Percentiles rank a stretch among this genome's conserved stretches.
These are phyloP conservation scores for Medicago lupulina DNA, from an alignment of 306 rosid species.

Conservation along the genomic window DNA sequence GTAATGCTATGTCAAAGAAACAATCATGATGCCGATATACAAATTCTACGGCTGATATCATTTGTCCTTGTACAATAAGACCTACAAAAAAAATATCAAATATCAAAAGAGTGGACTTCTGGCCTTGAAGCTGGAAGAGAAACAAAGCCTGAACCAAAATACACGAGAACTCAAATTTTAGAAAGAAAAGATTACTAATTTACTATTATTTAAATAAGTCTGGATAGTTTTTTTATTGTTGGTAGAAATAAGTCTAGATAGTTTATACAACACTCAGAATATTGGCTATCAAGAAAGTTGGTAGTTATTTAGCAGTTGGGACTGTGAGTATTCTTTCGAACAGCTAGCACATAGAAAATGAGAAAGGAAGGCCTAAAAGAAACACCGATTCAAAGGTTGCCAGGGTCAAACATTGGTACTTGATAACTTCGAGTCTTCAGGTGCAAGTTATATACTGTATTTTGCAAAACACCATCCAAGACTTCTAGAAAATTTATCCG, in stretches of 20 bases:
- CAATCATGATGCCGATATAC: conserved; percentile 79
- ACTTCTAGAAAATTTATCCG: conserved; percentile 6
- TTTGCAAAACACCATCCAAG: conserved; percentile 22
- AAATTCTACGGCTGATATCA: conserved; percentile 75
- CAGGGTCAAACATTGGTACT: not conserved
- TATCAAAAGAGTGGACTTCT: conserved; percentile 37
- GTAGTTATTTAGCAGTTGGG: conserved; percentile 23
- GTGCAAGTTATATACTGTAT: conserved; percentile 8
- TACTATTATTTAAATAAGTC: conserved; percentile 6
- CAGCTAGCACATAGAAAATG: conserved; percentile 3
- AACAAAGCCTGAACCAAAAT: conserved; percentile 27
- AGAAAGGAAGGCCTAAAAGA: conserved; percentile 30
- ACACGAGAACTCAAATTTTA: conserved; percentile 4
- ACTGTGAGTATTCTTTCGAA: not conserved
- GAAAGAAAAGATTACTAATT: conserved; percentile 6
- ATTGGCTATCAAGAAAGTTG: conserved; percentile 9
- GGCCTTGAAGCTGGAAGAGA: conserved; percentile 38
- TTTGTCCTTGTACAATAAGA: conserved; percentile 79
- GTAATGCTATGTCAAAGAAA: conserved; percentile 79
- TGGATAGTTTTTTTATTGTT: conserved; percentile 10
- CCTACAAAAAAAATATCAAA: conserved; percentile 57
- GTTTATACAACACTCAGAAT: conserved; percentile 24
- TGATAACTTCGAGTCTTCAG: conserved; percentile 15
- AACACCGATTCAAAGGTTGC: conserved; percentile 22
- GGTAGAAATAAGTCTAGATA: conserved; percentile 15